Percentiles rank a stretch among this genome's conserved stretches.
These are phyloP conservation scores for Colletotrichum sp. DNA, from an alignment of 2,329 filamentous ascomycete species.

Conservation along the genomic window DNA sequence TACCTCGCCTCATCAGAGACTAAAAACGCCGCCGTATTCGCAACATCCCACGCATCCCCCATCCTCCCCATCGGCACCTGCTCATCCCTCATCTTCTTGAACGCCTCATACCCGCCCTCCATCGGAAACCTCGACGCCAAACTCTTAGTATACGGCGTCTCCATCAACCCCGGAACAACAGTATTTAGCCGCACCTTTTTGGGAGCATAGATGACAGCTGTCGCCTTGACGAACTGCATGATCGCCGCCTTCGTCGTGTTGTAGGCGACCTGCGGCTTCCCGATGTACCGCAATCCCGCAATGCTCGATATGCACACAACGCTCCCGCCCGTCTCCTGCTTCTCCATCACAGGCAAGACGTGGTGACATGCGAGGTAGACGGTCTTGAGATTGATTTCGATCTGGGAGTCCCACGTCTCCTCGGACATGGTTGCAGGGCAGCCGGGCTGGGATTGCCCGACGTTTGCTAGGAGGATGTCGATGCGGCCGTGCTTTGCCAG, in stretches of 20 bases:
- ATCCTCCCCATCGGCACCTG: constrained; percentile 65
- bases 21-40: constrained; percentile 61
- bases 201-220: constrained; percentile 53
- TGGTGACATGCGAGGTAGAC: constrained; percentile 59
- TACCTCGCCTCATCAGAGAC: constrained; percentile 56
- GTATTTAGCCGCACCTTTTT: constrained; percentile 56
- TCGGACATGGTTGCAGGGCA: constrained; percentile 53
- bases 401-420: constrained; percentile 55
- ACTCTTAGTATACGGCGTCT: constrained; percentile 50
- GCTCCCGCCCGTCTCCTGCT: constrained; percentile 41
- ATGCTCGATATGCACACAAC: constrained; percentile 54
- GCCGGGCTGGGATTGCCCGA: constrained; percentile 60
- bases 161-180: constrained; percentile 61
- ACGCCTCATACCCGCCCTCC: constrained; percentile 24
- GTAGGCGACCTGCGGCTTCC: constrained; percentile 58
- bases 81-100: constrained; percentile 53
- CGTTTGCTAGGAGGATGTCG: constrained; percentile 67
- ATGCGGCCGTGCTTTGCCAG: constrained; percentile 57
- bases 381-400: constrained; percentile 60
- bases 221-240: constrained; percentile 54
- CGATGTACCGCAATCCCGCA: constrained; percentile 55
- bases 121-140: constrained; percentile 50
- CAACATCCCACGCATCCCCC: constrained; percentile 65
- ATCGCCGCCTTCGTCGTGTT: constrained; percentile 56
- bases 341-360: constrained; percentile 59